Evolutionary conservation across 2,329 filamentous ascomycete genomes (phyloP), one percentile per base, ranked within the genome.

Genomic region (Penicillium sp.): DNA sequence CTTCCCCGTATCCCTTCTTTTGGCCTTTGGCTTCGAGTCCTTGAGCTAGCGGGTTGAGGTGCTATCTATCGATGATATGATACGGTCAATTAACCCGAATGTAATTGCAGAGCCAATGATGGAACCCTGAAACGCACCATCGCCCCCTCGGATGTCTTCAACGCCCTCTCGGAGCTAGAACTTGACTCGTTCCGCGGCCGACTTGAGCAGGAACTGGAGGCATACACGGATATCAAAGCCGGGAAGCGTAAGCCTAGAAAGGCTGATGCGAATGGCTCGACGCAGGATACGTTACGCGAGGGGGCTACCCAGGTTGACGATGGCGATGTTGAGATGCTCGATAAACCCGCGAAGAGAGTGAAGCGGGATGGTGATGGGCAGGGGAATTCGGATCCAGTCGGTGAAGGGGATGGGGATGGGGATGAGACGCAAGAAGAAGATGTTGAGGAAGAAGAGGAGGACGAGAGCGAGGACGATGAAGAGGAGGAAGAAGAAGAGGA

Each of bases 111-210:
- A 59, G 82, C 84, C 43, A 84, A 84, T 64, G 83, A 86, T 63
- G 78, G 80, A 62, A 83, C 84, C 42, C 74, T 79, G 59, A 84
- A 85, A 72, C 84, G 84, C 65, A 87, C 83, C 14, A 78, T 87
- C 60, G 77, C 80, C 46, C 83, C 84, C 1, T 72, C 79, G 51
- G 84, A 87, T 64, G 83, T 87, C 40, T 76, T 86, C 60, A 78
- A 78, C 36, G 84, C 84, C 1, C 73, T 87, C 41, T 76, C 78
- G 23, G 83, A 86, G 58, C 74, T 84, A 27, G 84, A 87, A 69
- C 81, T 86, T 58, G 80, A 81, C n/a, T 70, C 71, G n/a, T 83
- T 86, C 67, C 71, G 82, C 1, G 76, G 79, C 6, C 74, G 82
- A 19, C 73, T 87, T 39, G 81, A 87, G 65, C 78, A 79, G 19